Evolutionary conservation across 768 basidiomycete genomes (phyloP), one percentile per base, ranked within the genome.

Genomic region (Leccinum subtestaceum): DNA sequence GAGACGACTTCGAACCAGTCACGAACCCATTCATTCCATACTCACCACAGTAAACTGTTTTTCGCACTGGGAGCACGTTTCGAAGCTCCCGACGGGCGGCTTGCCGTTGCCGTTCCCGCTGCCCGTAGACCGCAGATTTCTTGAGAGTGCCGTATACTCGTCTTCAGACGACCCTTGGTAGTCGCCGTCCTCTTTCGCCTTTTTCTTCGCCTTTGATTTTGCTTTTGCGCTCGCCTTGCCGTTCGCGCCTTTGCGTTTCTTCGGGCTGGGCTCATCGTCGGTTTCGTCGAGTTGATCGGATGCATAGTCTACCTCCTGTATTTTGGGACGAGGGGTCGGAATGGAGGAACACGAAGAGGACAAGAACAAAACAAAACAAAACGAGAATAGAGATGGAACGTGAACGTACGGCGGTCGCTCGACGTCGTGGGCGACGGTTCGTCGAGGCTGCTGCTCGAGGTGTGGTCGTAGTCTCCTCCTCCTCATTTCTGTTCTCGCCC

Each of bases 1-100:
- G 8, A 63, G 36, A 12, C 19, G n/a, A 46, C 13, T 21, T 10
- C 7, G 7, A 58, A 34, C 53, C 11, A 36, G 34, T 31, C 31
- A 6, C 9, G 9, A 40, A 43, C 40, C 9, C 9, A 43, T n/a
- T n/a, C 19, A 21, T 21, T 45, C 5, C 43, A 29, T 15, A 81
- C 86, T 58, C 72, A 97, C 96, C 68, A 95, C 90, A 15, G 92
- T 93, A 70, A 96, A 97, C 64, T 88, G 85, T 59, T 89, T 87
- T 53, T 81, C 79, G 71, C 96, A 99, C 56, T 82, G 81, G 1
- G 86, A 91, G 68, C 97, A 99, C 7, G 80, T 76, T 63, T 86
- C 86, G 56, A 95, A 89, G 62, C 84, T 86, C 1, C 96, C 96
- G 4, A 88, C 78, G 3, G 88, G 77, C 1, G 89, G 91, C 59